Conservation (phyloP, 148 eudicot species). For the Drosera capensis region DNA sequence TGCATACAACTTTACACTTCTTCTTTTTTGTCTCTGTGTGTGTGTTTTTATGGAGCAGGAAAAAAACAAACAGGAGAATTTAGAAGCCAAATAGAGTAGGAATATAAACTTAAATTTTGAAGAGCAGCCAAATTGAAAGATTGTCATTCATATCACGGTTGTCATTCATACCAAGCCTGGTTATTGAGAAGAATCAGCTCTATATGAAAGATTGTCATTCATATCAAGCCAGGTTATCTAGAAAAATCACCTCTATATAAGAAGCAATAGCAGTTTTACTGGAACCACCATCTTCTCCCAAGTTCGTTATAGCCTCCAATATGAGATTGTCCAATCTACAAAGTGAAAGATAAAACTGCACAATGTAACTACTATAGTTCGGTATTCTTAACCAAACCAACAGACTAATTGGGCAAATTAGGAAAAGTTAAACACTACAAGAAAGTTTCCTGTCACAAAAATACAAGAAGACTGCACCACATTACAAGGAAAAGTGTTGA, state of each 20-base stretch:
- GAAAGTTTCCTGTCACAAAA: not conserved
- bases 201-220: not conserved
- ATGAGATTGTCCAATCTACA: constrained; percentile 89
- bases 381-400: not conserved
- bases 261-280: constrained; percentile 77
- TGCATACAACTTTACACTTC: too few species aligned
- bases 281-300: constrained; percentile 92
- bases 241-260: constrained; percentile 69
- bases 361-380: not conserved
- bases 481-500: too few species aligned
- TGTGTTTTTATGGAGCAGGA: too few species aligned
- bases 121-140: too few species aligned
- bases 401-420: not conserved
- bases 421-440: too few species aligned
- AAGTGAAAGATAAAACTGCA: not conserved
- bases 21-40: too few species aligned
- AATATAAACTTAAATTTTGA: too few species aligned
- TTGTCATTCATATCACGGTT: too few species aligned
- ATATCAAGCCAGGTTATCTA: constrained; percentile 1
- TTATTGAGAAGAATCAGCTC: not conserved
- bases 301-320: constrained; percentile 73
- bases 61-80: too few species aligned
- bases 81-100: too few species aligned
- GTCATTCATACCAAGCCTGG: too few species aligned
- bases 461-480: too few species aligned